A percentile compares a stretch with the other conserved stretches of the same genome.
These are phyloP conservation scores for Murraya paniculata DNA, from an alignment of 345 rosid species.

Conservation along the genomic window DNA sequence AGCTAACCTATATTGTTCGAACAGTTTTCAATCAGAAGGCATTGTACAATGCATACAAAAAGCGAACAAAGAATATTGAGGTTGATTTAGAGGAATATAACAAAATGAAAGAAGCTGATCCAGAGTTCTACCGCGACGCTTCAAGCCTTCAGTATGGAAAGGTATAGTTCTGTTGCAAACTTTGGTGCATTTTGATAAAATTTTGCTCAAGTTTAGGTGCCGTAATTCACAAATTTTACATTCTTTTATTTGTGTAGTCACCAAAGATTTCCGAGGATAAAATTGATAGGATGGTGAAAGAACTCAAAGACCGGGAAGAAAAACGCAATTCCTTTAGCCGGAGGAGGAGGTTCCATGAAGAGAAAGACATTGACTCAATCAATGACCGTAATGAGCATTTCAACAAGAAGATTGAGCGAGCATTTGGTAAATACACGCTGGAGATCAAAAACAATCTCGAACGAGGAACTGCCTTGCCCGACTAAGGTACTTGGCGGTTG, in stretches of 20 bases:
- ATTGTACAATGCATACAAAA: conserved; percentile 82
- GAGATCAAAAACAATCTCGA: conserved; percentile 98
- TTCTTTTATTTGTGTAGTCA: conserved; percentile 47
- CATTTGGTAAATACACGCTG: conserved; percentile 90
- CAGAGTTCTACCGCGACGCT: conserved; percentile 95
- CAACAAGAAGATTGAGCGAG: conserved; percentile 97
- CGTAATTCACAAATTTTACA: background rate
- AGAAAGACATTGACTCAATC: conserved; percentile 95
- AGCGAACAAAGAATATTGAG: conserved; percentile 70
- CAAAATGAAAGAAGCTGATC: conserved; percentile 96
- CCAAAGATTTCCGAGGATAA: conserved; percentile 75
- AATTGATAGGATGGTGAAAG: conserved; percentile 84
- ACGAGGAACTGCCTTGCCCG: conserved; percentile 97
- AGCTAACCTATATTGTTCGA: conserved; percentile 16
- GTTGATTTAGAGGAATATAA: conserved; percentile 82
- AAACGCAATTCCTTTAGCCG: conserved; percentile 81
- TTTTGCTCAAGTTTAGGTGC: background rate
- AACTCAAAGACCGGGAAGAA: conserved; percentile 71
- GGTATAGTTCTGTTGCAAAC: conserved; percentile 37
- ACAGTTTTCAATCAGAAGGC: conserved; percentile 91
- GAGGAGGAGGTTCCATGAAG: conserved; percentile 86
- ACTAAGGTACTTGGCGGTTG: conserved; percentile 44
- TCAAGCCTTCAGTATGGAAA: conserved; percentile 90
- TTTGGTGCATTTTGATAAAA: background rate
- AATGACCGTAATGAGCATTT: conserved; percentile 98